A percentile compares a stretch with the other conserved stretches of the same genome.
phyloP scores from a whole-genome alignment of 352 stramenopile species.

The Elongisporangium anandrum region DNA sequence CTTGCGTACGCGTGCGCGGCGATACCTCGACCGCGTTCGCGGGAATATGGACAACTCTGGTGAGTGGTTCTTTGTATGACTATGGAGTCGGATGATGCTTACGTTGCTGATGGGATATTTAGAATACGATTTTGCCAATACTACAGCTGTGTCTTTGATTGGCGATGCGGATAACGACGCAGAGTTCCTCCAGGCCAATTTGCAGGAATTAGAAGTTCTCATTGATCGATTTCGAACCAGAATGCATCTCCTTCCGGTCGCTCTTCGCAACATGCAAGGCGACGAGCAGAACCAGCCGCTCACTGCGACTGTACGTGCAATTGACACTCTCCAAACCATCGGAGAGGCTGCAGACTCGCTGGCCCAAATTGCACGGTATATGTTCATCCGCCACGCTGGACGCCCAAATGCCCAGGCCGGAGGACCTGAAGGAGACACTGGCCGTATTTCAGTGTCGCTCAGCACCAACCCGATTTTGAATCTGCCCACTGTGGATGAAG shows the following conservation, averaged over 20 bases:
- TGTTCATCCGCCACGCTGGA: constrained; percentile 36
- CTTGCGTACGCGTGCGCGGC: constrained; percentile 23
- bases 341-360: constrained; percentile 49
- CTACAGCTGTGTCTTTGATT: background rate
- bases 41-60: constrained; percentile 27
- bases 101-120: background rate
- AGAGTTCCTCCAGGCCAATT: constrained; percentile 42
- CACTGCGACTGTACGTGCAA: constrained; percentile 27
- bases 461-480: background rate
- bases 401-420: constrained; percentile 1
- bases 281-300: constrained; percentile 8
- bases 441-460: background rate
- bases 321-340: constrained; percentile 52
- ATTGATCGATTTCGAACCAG: constrained; percentile 42
- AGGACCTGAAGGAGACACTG: background rate
- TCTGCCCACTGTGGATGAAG: background rate
- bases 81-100: background rate
- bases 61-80: constrained; percentile 1
- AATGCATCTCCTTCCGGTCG: constrained; percentile 38
- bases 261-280: constrained; percentile 15
- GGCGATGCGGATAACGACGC: constrained; percentile 6
- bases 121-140: constrained; percentile 17
- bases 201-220: constrained; percentile 40
- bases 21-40: background rate
- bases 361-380: constrained; percentile 37